Conservation (phyloP, 2,329 filamentous ascomycete species). For the Talaromyces sp. region DNA sequence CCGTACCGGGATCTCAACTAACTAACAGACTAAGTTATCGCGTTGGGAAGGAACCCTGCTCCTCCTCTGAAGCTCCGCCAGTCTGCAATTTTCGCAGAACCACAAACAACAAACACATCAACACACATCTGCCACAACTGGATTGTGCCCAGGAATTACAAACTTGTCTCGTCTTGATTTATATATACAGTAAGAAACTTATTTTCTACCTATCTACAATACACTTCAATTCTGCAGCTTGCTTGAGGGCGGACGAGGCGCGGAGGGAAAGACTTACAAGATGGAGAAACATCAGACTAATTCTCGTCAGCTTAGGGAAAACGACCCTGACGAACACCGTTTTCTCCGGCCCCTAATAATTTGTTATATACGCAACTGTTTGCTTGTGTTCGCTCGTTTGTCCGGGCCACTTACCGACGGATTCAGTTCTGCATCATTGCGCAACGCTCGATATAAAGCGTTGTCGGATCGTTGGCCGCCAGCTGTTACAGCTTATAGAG, state of each 20-base stretch:
- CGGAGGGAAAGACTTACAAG: background rate
- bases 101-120: background rate
- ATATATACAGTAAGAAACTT: background rate
- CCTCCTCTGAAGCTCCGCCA: background rate
- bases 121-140: background rate
- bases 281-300: conserved; percentile 7
- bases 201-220: background rate
- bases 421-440: conserved; percentile 2
- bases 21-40: background rate
- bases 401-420: background rate
- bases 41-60: background rate
- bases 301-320: background rate
- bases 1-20: background rate
- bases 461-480: background rate
- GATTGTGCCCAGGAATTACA: background rate
- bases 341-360: background rate
- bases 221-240: background rate
- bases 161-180: background rate
- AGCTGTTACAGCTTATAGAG: background rate
- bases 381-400: conserved; percentile 1
- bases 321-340: background rate
- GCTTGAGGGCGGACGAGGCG: background rate
- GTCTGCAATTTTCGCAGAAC: background rate
- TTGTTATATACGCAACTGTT: background rate
- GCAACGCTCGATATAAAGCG: background rate